Evolutionary conservation across 1,284 basidiomycete species (phyloP).

Genomic region (Rhodotorula sp.): DNA sequence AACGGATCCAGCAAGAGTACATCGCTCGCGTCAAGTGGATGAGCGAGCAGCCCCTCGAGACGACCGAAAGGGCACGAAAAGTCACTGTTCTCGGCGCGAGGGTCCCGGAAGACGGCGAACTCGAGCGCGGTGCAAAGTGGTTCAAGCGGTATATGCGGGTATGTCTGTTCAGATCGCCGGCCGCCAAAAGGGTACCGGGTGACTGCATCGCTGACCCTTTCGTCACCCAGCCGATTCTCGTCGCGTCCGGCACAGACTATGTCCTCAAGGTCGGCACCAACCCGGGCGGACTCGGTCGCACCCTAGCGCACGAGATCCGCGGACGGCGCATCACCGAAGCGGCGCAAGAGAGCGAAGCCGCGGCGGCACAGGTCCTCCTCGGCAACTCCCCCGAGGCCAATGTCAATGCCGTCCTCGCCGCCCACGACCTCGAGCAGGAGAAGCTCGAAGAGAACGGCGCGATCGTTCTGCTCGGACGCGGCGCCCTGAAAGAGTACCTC

Average conservation of each 20-base stretch:
- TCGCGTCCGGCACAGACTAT: conserved; percentile 91
- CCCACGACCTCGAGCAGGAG: conserved; percentile 56
- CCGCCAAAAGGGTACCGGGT: not conserved
- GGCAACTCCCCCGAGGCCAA: conserved; percentile 21
- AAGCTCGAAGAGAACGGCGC: conserved; percentile 70
- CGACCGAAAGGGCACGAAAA: conserved; percentile 70
- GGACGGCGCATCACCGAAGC: conserved; percentile 57
- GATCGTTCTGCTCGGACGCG: conserved; percentile 80
- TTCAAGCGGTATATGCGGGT: conserved; percentile 98
- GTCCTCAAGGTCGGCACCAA: conserved; percentile 76
- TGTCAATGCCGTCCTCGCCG: conserved; percentile 59
- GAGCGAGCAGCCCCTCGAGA: conserved; percentile 64
- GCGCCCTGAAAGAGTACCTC: conserved; percentile 92
- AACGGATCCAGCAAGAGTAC: conserved; percentile 69
- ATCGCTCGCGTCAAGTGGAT: conserved; percentile 74
- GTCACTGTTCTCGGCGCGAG: conserved; percentile 82
- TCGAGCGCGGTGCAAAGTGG: conserved; percentile 75
- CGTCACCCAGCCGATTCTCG: conserved; percentile 74
- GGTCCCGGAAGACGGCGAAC: conserved; percentile 94
- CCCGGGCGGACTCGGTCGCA: conserved; percentile 76
- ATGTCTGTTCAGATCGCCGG: conserved; percentile 39
- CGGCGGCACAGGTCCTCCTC: conserved; percentile 14
- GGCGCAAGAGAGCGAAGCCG: conserved; percentile 39
- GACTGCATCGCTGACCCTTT: not conserved
- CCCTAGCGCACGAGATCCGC: conserved; percentile 70